These are phyloP conservation scores for Ogataea minuta DNA, from an alignment of 805 yeast genomes.

Conservation along the genomic window DNA sequence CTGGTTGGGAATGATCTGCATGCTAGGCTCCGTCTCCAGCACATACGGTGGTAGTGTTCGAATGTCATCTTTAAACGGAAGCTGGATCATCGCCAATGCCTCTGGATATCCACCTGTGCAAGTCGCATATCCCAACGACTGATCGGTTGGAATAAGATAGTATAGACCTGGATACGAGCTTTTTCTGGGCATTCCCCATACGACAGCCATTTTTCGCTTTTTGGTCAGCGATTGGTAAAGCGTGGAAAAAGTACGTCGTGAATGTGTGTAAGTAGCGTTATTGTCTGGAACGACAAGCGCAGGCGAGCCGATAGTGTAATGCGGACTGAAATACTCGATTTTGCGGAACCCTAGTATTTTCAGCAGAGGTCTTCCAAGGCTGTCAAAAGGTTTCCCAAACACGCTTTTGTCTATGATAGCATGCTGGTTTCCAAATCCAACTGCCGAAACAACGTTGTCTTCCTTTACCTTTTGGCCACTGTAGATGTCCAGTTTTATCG, in stretches of 20 bases:
- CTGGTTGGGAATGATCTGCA: constrained; percentile 16
- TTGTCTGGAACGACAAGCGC: constrained; percentile 65
- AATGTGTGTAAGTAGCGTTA: constrained; percentile 55
- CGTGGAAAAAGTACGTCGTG: constrained; percentile 64
- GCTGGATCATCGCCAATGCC: constrained; percentile 65
- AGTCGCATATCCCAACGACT: constrained; percentile 16
- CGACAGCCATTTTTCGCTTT: constrained; percentile 56
- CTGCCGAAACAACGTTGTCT: constrained; percentile 37
- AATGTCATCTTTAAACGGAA: constrained; percentile 77
- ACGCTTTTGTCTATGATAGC: constrained; percentile 40
- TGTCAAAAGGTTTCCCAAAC: constrained; percentile 33
- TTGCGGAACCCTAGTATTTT: constrained; percentile 68
- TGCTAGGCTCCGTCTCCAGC: constrained; percentile 22
- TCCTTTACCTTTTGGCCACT: constrained; percentile 41
- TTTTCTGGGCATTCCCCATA: constrained; percentile 65
- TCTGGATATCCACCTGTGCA: constrained; percentile 45
- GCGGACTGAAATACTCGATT: constrained; percentile 43
- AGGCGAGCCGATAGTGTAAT: constrained; percentile 53
- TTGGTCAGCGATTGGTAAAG: constrained; percentile 59
- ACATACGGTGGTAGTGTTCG: constrained; percentile 54
- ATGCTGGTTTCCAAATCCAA: constrained; percentile 46
- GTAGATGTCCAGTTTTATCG: constrained; percentile 37
- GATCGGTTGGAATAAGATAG: constrained; percentile 55
- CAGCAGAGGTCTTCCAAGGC: constrained; percentile 46
- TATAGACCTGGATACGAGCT: constrained; percentile 55